phyloP scores from a whole-genome alignment of 2,329 filamentous ascomycete species.

The Pseudogymnoascus sp. region DNA sequence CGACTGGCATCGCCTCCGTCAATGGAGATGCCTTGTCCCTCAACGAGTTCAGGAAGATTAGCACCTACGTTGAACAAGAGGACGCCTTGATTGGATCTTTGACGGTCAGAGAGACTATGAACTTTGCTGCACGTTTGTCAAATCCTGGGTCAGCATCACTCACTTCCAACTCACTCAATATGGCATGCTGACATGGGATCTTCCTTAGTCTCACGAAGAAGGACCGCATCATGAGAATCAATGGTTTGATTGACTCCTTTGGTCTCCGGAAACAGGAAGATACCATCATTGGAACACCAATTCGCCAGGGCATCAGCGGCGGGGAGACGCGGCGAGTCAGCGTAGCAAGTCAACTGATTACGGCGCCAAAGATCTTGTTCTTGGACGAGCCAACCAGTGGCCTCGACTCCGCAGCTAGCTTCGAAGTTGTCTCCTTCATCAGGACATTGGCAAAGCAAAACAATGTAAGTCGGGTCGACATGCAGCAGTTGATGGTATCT shows the following conservation, averaged over 20 bases:
- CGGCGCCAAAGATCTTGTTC: conserved; percentile 46
- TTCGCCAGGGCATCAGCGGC: conserved; percentile 53
- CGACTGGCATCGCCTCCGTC: conserved; percentile 30
- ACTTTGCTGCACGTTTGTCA: conserved; percentile 64
- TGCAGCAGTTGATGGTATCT: conserved; percentile 19
- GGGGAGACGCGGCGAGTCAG: conserved; percentile 51
- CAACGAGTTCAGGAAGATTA: conserved; percentile 54
- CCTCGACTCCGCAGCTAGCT: conserved; percentile 57
- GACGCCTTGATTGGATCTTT: conserved; percentile 74
- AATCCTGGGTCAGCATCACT: conserved; percentile 39
- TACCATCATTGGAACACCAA: conserved; percentile 69
- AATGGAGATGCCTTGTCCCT: conserved; percentile 49
- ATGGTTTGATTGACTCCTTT: conserved; percentile 57
- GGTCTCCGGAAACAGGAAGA: conserved; percentile 62
- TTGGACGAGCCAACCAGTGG: conserved; percentile 51
- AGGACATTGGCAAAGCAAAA: conserved; percentile 58
- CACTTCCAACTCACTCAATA: not conserved
- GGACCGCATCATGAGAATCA: conserved; percentile 29
- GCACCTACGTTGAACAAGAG: conserved; percentile 75
- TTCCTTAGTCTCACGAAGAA: conserved; percentile 9
- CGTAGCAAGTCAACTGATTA: conserved; percentile 50
- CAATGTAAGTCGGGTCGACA: conserved; percentile 42
- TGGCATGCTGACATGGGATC: not conserved
- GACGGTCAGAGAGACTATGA: conserved; percentile 69
- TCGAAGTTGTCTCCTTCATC: conserved; percentile 68